Evolutionary conservation across 352 stramenopile genomes (phyloP), one percentile per base, ranked within the genome.

Genomic region (Phytophthora tentaculata): DNA sequence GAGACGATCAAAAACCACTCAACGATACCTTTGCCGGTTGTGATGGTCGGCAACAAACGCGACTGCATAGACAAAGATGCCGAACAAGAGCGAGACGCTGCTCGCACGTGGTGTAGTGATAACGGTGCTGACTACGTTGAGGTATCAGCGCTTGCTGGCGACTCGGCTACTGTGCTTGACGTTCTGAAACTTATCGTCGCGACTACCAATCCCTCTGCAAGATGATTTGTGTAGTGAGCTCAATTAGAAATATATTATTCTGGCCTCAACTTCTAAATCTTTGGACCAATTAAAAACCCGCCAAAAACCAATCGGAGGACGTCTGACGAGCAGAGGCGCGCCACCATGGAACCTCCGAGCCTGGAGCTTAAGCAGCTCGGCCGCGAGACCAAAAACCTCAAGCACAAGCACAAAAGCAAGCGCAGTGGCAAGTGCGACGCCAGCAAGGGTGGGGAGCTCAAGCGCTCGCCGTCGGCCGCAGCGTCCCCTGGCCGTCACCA

Each of bases 381-480:
- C 8, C 79, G 79, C 29, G 79, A 79, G 53, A 73, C 68, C 49
- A 94, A 91, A 71, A 94, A 56, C 58, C 84, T 95, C 58, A 92
- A 92, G 70, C 85, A 94, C 78, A 95, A 94, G 79, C 73, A 81
- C 64, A 95, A 93, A 74, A 82, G 79, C 65, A 90, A 91, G 71
- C 71, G 80, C 0, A 55, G 60, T 24, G 8, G 37, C 17, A 64
- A 72, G 49, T 53, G 54, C 7, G 29, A 53, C 20, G 14, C 51
- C 10, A 56, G 14, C 10, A 61, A 68, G 43, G 37, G 39, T 35
- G 49, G 39, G 23, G 56, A 68, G 16, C 39, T 47, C 39, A 74
- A 76, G 56, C 66, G 60, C 29, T 74, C 73, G 39, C 67, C 73
- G 48, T 59, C 58, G 47, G 61, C 53, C 20, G 60, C 67, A 6